These are phyloP conservation scores for Gossypium ekmanianum DNA, from an alignment of 345 rosid species.

Conservation along the genomic window DNA sequence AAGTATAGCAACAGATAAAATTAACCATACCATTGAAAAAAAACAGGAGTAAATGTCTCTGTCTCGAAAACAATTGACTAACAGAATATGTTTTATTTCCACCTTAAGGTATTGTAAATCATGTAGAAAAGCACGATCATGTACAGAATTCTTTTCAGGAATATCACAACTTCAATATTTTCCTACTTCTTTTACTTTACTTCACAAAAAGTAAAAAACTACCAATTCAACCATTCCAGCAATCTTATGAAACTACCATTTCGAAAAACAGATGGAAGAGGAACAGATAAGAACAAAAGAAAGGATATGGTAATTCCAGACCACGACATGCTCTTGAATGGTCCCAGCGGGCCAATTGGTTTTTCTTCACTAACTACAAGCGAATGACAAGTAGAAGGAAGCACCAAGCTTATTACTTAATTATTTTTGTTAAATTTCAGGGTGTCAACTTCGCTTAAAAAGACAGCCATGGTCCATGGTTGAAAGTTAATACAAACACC, in stretches of 20 bases:
- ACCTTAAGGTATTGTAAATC: neutral
- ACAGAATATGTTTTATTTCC: neutral
- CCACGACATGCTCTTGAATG: conserved; percentile 15
- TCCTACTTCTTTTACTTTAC: neutral
- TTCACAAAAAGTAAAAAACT: neutral
- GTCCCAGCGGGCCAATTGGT: conserved; percentile 22
- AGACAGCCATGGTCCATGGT: neutral
- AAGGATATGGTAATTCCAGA: conserved; percentile 12
- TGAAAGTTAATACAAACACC: neutral
- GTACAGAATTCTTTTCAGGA: neutral
- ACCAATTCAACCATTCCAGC: neutral
- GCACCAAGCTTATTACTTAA: too few species aligned
- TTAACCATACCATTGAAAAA: neutral
- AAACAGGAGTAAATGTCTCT: neutral
- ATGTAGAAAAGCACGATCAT: neutral
- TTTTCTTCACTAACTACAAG: neutral
- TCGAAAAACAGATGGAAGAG: neutral
- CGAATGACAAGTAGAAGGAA: conserved; percentile 3
- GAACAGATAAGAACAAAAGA: neutral
- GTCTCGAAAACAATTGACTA: neutral
- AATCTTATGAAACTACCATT: conserved; percentile 3
- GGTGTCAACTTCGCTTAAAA: neutral
- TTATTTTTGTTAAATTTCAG: neutral
- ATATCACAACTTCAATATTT: neutral
- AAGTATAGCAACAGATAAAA: neutral